A percentile compares a stretch with the other conserved stretches of the same genome.
These are phyloP conservation scores for Colletotrichum incanum DNA, from an alignment of 2,329 filamentous ascomycete genomes.

Conservation along the genomic window DNA sequence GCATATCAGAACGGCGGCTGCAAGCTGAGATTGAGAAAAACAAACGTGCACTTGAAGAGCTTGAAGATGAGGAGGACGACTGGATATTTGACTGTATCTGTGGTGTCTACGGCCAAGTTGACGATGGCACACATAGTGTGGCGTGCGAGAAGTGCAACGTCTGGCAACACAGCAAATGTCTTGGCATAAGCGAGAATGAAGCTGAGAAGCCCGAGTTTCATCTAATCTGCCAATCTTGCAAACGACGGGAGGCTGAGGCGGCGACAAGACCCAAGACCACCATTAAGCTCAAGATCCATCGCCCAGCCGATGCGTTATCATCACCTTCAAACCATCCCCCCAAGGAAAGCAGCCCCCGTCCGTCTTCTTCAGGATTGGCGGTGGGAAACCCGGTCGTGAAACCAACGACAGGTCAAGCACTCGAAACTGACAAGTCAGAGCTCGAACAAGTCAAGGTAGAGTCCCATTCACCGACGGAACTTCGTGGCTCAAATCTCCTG, in stretches of 20 bases:
- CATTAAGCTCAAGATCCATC: constrained; percentile 69
- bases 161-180: constrained; percentile 97
- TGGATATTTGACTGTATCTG: constrained; percentile 98
- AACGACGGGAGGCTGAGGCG: constrained; percentile 75
- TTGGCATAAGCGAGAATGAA: constrained; percentile 83
- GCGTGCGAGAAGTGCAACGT: constrained; percentile 94
- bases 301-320: constrained; percentile 28
- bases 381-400: background rate
- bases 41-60: constrained; percentile 81
- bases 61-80: constrained; percentile 78
- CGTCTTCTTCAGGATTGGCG: background rate
- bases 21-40: constrained; percentile 86
- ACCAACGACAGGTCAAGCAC: background rate
- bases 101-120: constrained; percentile 90
- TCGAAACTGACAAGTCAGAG: background rate
- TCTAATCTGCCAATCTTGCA: constrained; percentile 87
- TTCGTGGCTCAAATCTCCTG: background rate
- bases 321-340: constrained; percentile 2
- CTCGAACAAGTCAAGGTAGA: background rate
- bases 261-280: constrained; percentile 69
- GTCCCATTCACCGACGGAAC: background rate
- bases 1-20: constrained; percentile 85
- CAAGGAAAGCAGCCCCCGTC: background rate
- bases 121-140: constrained; percentile 94
- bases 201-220: constrained; percentile 90